Conservation (phyloP, 1,284 basidiomycete species). For the Rugosomyces carneus region DNA sequence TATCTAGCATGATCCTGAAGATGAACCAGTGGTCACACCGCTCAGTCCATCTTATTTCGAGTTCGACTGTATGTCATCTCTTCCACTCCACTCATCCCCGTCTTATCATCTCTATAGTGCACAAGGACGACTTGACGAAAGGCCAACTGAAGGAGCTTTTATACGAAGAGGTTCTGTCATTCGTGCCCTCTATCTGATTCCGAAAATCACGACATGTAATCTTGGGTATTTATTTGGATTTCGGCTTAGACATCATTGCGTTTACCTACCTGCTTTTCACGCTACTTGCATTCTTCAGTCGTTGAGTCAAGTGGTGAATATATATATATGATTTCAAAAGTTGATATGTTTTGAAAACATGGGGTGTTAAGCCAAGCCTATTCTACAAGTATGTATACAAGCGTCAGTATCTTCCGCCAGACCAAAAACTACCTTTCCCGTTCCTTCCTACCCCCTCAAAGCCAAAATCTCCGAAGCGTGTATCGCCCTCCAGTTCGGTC, state of each 20-base stretch:
- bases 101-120: slow-evolving; percentile 34
- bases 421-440: slow-evolving; percentile 47
- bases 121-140: slow-evolving; percentile 72
- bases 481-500: slow-evolving; percentile 68
- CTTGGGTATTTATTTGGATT: slow-evolving; percentile 13
- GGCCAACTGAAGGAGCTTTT: slow-evolving; percentile 71
- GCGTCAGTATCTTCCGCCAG: slow-evolving; percentile 35
- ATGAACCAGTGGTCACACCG: slow-evolving; percentile 73
- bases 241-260: slow-evolving; percentile 11
- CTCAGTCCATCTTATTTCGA: slow-evolving; percentile 83
- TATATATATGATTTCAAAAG: neutral
- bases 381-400: slow-evolving; percentile 22
- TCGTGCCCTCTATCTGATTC: slow-evolving; percentile 47
- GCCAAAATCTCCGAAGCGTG: slow-evolving; percentile 76
- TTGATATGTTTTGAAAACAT: too few relatives aligned
- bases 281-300: slow-evolving; percentile 17
- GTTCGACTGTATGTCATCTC: slow-evolving; percentile 59
- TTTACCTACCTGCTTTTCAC: slow-evolving; percentile 5
- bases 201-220: neutral
- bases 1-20: slow-evolving; percentile 74
- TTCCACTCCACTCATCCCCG: neutral
- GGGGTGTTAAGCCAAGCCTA: too few relatives aligned
- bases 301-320: slow-evolving; percentile 15
- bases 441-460: slow-evolving; percentile 59
- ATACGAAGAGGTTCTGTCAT: slow-evolving; percentile 64